Evolutionary conservation across 106 monocot genomes (phyloP), one percentile per base, ranked within the genome.

Genomic region (Hemerocallis citrina): DNA sequence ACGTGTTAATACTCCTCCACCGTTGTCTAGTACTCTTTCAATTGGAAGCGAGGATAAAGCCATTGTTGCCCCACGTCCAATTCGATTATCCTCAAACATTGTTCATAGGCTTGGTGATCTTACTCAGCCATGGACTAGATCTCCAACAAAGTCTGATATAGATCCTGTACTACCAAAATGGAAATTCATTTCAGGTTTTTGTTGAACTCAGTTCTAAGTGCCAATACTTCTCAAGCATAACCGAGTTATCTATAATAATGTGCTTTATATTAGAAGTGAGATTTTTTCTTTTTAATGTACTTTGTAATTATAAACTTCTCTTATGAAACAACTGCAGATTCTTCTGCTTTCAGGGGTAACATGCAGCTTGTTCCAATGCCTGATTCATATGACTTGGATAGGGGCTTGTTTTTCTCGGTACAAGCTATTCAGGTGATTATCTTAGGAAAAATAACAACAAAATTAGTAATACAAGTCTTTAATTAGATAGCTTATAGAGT

Each of bases 1-100:
- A 57, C 90, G 96, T 61, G 76, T 96, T 59, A 91, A 83, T 66
- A 96, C 96, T 46, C 96, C 96, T 35, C 95, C 95, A 67, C 96
- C 87, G 66, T 63, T 79, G 12, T 75, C 80, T 29, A 70, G 67
- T 67, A 64, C 50, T 6, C 62, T 79, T 66, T 52, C 72, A 47
- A 74, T 66, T 40, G 76, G 68, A 56, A 91, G 69, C 57, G 79
- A 73, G 59, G 86, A 96, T 59, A 84, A 54, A 38, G 37, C 58
- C 17, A 77, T 73, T 62, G 24, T 60, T 73, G 74, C 74, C 15
- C 96, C 96, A 16, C 84, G 72, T 56, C 90, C 90, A 57, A 74
- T 96, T 59, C 81, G 81, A 44, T 35, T 96, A 61, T 64, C 74
- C 16, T 38, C 66, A 27, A 65, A 66, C 61, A 60, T 72, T 59